Conservation (phyloP, 306 rosid species). For the Trifolium pratense region DNA sequence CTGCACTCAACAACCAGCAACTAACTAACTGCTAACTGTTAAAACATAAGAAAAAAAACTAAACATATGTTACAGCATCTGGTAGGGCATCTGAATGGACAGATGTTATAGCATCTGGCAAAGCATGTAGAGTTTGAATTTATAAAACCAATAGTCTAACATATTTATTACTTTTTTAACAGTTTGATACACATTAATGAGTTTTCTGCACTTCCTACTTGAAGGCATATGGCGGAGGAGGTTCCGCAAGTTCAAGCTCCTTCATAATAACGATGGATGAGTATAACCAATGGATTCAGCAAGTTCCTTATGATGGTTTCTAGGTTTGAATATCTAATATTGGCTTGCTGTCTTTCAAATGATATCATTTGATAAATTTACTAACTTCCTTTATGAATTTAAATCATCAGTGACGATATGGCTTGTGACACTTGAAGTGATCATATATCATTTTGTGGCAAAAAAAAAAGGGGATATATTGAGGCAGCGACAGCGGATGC, state of each 20-base stretch:
- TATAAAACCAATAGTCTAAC: no score
- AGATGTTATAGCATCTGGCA: no score
- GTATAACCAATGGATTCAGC: conserved; percentile 74
- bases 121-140: no score
- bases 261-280: conserved; percentile 89
- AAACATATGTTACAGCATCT: no score
- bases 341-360: conserved; percentile 4
- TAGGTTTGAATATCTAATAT: conserved; percentile 46
- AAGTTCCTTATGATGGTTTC: conserved; percentile 39
- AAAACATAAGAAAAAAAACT: no score
- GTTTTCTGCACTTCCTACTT: conserved; percentile 33
- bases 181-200: conserved; percentile 20
- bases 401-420: conserved; percentile 17
- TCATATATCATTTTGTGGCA: not conserved
- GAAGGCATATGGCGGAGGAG: conserved; percentile 95
- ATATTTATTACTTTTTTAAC: not conserved
- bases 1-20: no score
- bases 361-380: not conserved
- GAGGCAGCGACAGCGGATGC: conserved; percentile 22
- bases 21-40: no score
- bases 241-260: conserved; percentile 78
- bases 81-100: no score
- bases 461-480: conserved; percentile 23
- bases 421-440: conserved; percentile 23
- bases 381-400: conserved; percentile 19